A percentile compares a stretch with the other conserved stretches of the same genome.
Evolutionary conservation across 805 yeast genomes (phyloP).

Genomic region (Metschnikowia arizonensis): DNA sequence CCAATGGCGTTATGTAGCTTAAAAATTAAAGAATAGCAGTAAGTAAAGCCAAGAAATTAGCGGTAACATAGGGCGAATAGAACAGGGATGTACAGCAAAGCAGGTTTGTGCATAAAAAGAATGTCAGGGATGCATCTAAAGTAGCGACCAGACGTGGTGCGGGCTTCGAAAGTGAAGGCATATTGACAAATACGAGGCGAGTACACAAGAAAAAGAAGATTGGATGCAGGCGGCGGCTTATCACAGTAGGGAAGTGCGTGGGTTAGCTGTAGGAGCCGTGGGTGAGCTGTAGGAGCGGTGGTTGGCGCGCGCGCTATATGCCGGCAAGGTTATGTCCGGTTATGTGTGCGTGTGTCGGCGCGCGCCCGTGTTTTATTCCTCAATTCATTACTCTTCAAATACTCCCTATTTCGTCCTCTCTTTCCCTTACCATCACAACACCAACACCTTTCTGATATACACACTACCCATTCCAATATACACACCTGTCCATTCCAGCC

Average conservation of each 20-base stretch:
- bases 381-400: background rate
- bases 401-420: background rate
- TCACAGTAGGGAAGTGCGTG: background rate
- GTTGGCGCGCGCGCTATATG: background rate
- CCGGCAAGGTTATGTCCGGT: background rate
- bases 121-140: background rate
- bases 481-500: too few relatives aligned
- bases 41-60: background rate
- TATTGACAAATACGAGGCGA: background rate
- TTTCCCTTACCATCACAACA: too few relatives aligned
- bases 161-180: background rate
- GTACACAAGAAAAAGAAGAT: too few relatives aligned
- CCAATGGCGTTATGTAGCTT: too few relatives aligned
- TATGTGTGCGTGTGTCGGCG: background rate
- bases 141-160: background rate
- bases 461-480: too few relatives aligned
- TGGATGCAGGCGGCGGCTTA: conserved; percentile 1
- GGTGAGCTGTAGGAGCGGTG: too few relatives aligned
- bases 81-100: background rate
- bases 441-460: too few relatives aligned
- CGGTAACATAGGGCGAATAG: too few relatives aligned
- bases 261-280: too few relatives aligned
- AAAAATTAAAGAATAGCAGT: too few relatives aligned
- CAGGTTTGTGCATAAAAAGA: background rate
- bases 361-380: conserved; percentile 4